Percentiles rank a stretch among this genome's conserved stretches.
Conservation (phyloP, 2,329 filamentous ascomycete species). For the Fusarium setosum region DNA sequence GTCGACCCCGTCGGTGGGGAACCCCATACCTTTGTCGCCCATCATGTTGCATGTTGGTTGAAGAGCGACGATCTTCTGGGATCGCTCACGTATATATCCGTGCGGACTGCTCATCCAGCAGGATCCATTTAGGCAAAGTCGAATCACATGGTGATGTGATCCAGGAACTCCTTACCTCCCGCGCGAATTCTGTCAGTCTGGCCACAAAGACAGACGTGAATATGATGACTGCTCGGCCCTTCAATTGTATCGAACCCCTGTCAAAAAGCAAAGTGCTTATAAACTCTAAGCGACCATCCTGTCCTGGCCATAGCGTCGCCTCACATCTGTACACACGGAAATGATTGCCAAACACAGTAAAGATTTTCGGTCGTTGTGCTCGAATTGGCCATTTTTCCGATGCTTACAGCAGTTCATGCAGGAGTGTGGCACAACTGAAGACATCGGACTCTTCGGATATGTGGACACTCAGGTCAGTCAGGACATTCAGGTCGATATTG, state of each 20-base stretch:
- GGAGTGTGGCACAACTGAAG: not conserved
- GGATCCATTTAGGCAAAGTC: no score
- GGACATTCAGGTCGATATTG: not conserved
- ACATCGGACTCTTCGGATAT: not conserved
- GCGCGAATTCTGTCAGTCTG: no score
- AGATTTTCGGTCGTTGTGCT: no score
- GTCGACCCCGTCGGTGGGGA: conserved; percentile 47
- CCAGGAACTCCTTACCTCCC: no score
- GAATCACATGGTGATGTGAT: not conserved
- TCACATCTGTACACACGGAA: not conserved
- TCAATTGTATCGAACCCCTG: no score
- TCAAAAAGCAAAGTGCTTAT: not conserved
- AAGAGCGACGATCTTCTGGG: no score
- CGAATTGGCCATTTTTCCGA: no score
- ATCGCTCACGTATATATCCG: not conserved
- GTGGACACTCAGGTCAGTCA: not conserved
- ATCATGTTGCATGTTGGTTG: conserved; percentile 6
- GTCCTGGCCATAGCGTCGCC: conserved; percentile 1
- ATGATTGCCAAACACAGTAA: not conserved
- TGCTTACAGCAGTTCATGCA: conserved; percentile 9
- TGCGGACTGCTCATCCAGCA: not conserved
- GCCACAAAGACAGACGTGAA: no score
- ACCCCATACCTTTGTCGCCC: conserved; percentile 34
- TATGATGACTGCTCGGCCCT: no score
- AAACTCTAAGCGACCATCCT: conserved; percentile 1